Evolutionary conservation across 2,329 filamentous ascomycete genomes (phyloP).

Genomic region (Plectosphaerella cucumerina): DNA sequence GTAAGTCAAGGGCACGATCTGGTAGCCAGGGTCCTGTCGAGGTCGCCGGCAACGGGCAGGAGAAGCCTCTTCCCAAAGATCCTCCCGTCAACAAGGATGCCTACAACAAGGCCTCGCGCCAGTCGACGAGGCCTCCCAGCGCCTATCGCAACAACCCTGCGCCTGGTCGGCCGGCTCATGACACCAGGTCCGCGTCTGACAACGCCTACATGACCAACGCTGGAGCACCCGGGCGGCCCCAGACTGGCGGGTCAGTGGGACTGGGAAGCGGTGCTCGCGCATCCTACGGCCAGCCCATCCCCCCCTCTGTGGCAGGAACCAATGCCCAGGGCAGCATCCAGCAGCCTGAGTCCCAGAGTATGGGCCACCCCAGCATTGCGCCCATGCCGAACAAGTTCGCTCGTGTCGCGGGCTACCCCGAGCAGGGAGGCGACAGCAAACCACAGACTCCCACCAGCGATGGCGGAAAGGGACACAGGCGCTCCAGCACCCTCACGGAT

Average conservation of each 20-base stretch:
- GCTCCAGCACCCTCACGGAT: constrained; percentile 73
- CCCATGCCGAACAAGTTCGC: constrained; percentile 54
- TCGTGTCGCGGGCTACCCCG: constrained; percentile 52
- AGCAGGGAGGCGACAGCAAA: constrained; percentile 28
- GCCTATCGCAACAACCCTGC: constrained; percentile 33
- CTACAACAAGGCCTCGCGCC: constrained; percentile 29
- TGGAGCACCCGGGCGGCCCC: constrained; percentile 54
- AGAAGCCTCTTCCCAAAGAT: constrained; percentile 59
- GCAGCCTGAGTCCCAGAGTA: constrained; percentile 72
- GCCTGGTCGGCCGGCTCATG: constrained; percentile 43
- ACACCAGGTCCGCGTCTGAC: constrained; percentile 53
- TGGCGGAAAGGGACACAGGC: constrained; percentile 56
- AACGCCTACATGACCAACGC: constrained; percentile 42
- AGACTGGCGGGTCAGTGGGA: constrained; percentile 78
- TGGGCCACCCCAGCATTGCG: constrained; percentile 58
- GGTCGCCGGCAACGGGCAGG: constrained; percentile 31
- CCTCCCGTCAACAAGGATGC: constrained; percentile 43
- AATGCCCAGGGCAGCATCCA: constrained; percentile 88
- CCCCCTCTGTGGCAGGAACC: constrained; percentile 80
- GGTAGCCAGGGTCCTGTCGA: constrained; percentile 50
- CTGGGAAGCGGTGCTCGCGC: constrained; percentile 47
- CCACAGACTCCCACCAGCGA: constrained; percentile 13
- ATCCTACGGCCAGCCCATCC: constrained; percentile 83
- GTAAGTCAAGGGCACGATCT: constrained; percentile 37
- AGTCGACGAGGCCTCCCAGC: constrained; percentile 41